These are phyloP conservation scores for Leishmania braziliensis DNA, from an alignment of 208 protist genomes.

Conservation along the genomic window DNA sequence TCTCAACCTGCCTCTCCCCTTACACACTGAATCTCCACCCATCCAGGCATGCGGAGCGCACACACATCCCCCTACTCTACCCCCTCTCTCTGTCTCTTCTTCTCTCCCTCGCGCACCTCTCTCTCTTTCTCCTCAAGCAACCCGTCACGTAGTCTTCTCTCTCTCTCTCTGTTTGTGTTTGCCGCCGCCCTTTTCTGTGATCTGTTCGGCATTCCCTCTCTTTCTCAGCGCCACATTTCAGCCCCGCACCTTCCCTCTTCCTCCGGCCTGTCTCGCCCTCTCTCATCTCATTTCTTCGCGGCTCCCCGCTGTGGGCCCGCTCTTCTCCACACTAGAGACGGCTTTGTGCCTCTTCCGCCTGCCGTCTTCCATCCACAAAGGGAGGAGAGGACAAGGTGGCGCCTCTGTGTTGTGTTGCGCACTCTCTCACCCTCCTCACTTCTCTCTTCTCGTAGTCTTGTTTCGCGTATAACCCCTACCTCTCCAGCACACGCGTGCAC, in stretches of 20 bases:
- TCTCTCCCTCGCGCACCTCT: neutral
- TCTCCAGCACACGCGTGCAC: neutral
- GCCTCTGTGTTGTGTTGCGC: neutral
- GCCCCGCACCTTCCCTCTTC: neutral
- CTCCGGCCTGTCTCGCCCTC: neutral
- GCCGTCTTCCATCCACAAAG: neutral
- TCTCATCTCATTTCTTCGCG: neutral
- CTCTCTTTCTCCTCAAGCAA: neutral
- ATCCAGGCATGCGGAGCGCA: neutral
- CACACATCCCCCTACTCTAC: neutral
- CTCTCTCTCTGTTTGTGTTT: neutral
- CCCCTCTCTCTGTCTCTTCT: neutral
- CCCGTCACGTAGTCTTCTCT: neutral
- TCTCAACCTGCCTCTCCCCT: neutral
- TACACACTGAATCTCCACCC: too few relatives aligned
- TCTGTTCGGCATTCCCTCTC: neutral
- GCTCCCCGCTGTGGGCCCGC: neutral
- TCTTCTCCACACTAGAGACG: neutral
- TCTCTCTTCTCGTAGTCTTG: neutral
- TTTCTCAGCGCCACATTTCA: neutral
- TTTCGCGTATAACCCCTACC: neutral
- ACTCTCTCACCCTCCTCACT: too few relatives aligned
- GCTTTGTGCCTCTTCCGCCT: neutral
- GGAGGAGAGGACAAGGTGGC: neutral
- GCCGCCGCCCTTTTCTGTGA: neutral